Evolutionary conservation across 441 rosid genomes (phyloP).

Genomic region (Daphne laureola): DNA sequence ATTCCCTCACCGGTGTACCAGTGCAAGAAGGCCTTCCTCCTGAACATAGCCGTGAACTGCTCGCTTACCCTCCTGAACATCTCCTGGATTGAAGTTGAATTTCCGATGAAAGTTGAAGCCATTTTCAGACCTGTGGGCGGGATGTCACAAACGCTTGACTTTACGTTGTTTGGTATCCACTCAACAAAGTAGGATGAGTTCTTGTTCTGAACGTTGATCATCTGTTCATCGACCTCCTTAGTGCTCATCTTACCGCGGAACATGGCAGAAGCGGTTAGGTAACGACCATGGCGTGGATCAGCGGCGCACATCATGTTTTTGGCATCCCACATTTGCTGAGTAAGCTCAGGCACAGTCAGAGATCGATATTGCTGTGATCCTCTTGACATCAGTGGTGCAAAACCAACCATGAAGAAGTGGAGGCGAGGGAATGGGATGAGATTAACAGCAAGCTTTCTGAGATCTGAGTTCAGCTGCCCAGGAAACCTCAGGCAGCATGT

Average conservation of each 20-base stretch:
- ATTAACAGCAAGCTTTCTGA: conserved; percentile 13
- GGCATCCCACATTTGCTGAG: conserved; percentile 19
- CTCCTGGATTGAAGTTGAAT: conserved; percentile 16
- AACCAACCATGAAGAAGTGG: conserved; percentile 16
- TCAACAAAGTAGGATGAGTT: conserved; percentile 16
- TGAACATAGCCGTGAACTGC: conserved; percentile 16
- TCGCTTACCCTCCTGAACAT: conserved; percentile 16
- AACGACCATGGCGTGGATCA: conserved; percentile 18
- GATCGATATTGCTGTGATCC: conserved; percentile 18
- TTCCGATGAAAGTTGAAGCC: conserved; percentile 15
- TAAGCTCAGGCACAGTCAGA: conserved; percentile 15
- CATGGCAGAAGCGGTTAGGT: conserved; percentile 16
- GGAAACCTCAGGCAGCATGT: conserved; percentile 19
- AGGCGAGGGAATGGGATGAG: conserved; percentile 19
- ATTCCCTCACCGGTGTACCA: conserved; percentile 17
- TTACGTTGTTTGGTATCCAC: conserved; percentile 17
- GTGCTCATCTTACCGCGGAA: conserved; percentile 18
- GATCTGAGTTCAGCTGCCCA: conserved; percentile 17
- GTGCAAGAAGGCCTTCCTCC: conserved; percentile 17
- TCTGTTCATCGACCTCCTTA: conserved; percentile 16
- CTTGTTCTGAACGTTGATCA: conserved; percentile 17
- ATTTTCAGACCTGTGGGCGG: conserved; percentile 16
- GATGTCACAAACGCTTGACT: conserved; percentile 15
- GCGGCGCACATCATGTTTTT: conserved; percentile 19
- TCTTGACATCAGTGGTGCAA: conserved; percentile 16